These are phyloP conservation scores for Fusarium mangiferae DNA, from an alignment of 2,329 filamentous ascomycete species.

Conservation along the genomic window DNA sequence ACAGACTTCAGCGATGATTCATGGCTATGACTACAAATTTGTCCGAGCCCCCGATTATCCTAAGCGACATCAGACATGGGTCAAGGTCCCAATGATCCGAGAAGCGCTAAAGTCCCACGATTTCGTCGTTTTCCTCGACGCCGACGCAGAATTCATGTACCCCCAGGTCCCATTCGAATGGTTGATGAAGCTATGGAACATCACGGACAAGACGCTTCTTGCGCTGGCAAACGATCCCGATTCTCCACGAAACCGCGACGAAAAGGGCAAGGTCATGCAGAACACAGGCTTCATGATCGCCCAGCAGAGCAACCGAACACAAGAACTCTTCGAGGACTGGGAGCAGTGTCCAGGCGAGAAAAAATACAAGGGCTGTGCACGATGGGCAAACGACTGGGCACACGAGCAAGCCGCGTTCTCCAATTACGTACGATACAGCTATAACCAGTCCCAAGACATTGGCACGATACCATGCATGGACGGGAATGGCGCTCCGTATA, in stretches of 20 bases:
- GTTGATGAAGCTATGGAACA: conserved; percentile 59
- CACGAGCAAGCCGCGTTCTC: conserved; percentile 45
- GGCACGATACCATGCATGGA: conserved; percentile 38
- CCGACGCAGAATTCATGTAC: conserved; percentile 56
- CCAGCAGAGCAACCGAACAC: conserved; percentile 36
- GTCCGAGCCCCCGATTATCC: conserved; percentile 54
- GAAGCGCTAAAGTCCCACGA: conserved; percentile 53
- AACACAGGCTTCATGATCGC: conserved; percentile 40
- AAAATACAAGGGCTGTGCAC: conserved; percentile 22
- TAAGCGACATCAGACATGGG: conserved; percentile 58
- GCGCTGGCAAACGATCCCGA: conserved; percentile 59
- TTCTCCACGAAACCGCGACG: conserved; percentile 50
- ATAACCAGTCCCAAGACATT: conserved; percentile 36
- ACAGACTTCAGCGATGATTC: conserved; percentile 48
- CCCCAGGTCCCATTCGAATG: conserved; percentile 58
- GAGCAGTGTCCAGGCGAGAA: conserved; percentile 4
- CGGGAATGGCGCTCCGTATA: conserved; percentile 40
- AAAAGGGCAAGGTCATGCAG: conserved; percentile 30
- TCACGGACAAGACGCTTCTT: conserved; percentile 52
- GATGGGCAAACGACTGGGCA: conserved; percentile 42
- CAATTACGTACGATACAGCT: conserved; percentile 42
- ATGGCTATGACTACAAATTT: conserved; percentile 61
- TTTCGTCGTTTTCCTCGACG: conserved; percentile 57
- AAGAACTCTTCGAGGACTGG: conserved; percentile 29
- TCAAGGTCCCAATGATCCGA: conserved; percentile 53